Percentiles rank a stretch among this genome's conserved stretches.
phyloP scores from a whole-genome alignment of 1,284 basidiomycete species.

The Apiotrichum akiyoshidainum region DNA sequence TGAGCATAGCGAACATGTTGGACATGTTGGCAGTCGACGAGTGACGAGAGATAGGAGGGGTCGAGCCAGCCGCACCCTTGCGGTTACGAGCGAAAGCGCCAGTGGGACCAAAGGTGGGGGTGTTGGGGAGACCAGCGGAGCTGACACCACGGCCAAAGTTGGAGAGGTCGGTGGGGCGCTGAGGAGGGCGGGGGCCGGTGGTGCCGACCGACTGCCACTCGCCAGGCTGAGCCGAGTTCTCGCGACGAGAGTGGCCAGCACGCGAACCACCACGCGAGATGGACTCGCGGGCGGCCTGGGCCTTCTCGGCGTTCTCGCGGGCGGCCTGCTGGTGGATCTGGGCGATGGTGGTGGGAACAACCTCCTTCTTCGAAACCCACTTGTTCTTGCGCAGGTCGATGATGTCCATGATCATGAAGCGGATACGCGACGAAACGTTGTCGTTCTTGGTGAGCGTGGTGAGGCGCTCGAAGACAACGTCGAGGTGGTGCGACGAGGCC shows the following conservation, averaged over 20 bases:
- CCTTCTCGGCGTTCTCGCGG: slow-evolving; percentile 71
- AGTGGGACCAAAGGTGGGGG: slow-evolving; percentile 72
- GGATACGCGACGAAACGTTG: slow-evolving; percentile 79
- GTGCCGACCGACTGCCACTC: slow-evolving; percentile 82
- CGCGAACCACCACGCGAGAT: slow-evolving; percentile 79
- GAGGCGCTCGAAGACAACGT: slow-evolving; percentile 90
- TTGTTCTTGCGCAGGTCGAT: slow-evolving; percentile 79
- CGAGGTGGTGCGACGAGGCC: slow-evolving; percentile 64
- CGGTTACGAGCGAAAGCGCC: slow-evolving; percentile 74
- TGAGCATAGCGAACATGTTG: slow-evolving; percentile 82
- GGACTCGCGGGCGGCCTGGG: slow-evolving; percentile 55
- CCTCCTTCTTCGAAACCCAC: slow-evolving; percentile 71
- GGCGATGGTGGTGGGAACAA: slow-evolving; percentile 83
- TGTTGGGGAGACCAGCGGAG: slow-evolving; percentile 73
- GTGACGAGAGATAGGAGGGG: slow-evolving; percentile 68
- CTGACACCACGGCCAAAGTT: slow-evolving; percentile 71
- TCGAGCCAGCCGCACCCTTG: slow-evolving; percentile 55
- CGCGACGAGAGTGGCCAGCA: slow-evolving; percentile 70
- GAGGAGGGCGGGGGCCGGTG: slow-evolving; percentile 48
- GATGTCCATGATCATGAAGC: slow-evolving; percentile 91
- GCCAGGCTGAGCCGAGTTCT: slow-evolving; percentile 56
- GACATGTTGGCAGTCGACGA: slow-evolving; percentile 79
- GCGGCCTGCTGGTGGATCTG: slow-evolving; percentile 79
- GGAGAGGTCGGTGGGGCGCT: slow-evolving; percentile 70
- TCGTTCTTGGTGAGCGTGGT: slow-evolving; percentile 69